Evolutionary conservation across 106 monocot species (phyloP).

Genomic region (Ottelia alismoides): DNA sequence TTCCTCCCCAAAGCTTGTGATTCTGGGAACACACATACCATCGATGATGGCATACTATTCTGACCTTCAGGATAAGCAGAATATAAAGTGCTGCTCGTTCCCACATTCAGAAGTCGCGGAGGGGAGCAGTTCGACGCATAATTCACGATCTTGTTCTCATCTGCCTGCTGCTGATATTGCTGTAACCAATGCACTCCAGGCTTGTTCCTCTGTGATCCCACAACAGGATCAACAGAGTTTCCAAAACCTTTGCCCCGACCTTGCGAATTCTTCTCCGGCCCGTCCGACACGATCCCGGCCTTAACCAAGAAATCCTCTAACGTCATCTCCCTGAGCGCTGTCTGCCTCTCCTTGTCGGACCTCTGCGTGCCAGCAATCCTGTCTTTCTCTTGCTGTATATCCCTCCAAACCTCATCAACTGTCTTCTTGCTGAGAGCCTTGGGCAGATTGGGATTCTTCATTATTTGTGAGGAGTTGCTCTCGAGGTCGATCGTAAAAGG

Average conservation of each 20-base stretch:
- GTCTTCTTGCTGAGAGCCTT: too few species aligned
- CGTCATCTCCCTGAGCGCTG: conserved; percentile 36
- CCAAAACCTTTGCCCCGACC: too few species aligned
- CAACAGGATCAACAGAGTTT: too few species aligned
- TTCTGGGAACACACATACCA: conserved; percentile 29
- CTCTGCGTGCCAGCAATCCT: background rate
- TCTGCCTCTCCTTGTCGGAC: too few species aligned
- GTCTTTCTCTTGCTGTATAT: too few species aligned
- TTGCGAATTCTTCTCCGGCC: conserved; percentile 7
- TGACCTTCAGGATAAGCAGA: conserved; percentile 20
- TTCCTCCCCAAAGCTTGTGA: conserved; percentile 38
- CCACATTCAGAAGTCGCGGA: conserved; percentile 1
- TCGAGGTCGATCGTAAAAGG: conserved; percentile 7
- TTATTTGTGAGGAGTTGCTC: background rate
- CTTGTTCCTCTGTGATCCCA: conserved; percentile 2
- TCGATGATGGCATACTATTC: conserved; percentile 16
- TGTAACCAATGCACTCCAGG: conserved; percentile 25
- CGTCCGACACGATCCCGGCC: conserved; percentile 26
- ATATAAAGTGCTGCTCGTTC: conserved; percentile 2
- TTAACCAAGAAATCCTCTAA: conserved; percentile 48
- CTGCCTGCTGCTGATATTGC: conserved; percentile 18
- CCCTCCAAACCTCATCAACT: too few species aligned
- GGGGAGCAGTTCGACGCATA: conserved; percentile 1
- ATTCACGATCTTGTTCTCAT: background rate
- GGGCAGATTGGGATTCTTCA: too few species aligned